phyloP scores from a whole-genome alignment of 208 protist genomes.

The Acanthamoeba sp. region DNA sequence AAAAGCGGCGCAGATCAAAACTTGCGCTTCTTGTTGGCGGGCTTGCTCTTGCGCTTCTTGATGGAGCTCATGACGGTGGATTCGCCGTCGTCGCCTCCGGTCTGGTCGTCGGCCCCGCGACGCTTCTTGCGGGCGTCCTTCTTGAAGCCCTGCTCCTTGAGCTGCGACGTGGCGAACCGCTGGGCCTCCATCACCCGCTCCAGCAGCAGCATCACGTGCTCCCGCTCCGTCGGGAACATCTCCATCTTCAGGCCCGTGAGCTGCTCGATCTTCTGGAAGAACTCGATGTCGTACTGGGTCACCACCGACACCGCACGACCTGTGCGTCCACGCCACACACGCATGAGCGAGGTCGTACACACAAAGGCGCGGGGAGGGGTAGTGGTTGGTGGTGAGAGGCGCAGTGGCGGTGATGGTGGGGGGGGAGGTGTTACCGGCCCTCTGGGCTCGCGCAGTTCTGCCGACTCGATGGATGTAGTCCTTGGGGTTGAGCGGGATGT shows the following conservation, averaged over 20 bases:
- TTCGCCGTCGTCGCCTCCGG: conserved; percentile 9
- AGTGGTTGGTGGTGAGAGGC: no score
- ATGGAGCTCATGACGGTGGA: conserved; percentile 33
- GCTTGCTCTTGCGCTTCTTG: conserved; percentile 40
- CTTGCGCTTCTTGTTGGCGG: conserved; percentile 35
- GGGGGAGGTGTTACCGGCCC: conserved; percentile 64
- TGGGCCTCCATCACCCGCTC: conserved; percentile 88
- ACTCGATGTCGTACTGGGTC: conserved; percentile 99
- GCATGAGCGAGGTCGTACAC: no score
- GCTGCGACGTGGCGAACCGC: conserved; percentile 73
- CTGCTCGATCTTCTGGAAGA: conserved; percentile 98
- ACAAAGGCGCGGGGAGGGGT: no score
- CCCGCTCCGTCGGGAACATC: conserved; percentile 81
- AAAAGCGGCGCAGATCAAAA: neutral
- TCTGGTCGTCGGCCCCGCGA: neutral
- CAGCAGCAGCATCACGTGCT: conserved; percentile 84
- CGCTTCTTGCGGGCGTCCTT: conserved; percentile 34
- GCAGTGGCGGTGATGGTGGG: no score
- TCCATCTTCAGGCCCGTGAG: conserved; percentile 93
- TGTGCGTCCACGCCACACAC: conserved; percentile 87
- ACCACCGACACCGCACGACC: conserved; percentile 96
- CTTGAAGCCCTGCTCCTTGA: conserved; percentile 5
- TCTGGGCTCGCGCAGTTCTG: conserved; percentile 96
- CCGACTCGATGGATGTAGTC: conserved; percentile 99
- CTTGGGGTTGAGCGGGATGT: conserved; percentile 96